Evolutionary conservation across 768 basidiomycete genomes (phyloP).

Genomic region (Suillus fuscotomentosus): DNA sequence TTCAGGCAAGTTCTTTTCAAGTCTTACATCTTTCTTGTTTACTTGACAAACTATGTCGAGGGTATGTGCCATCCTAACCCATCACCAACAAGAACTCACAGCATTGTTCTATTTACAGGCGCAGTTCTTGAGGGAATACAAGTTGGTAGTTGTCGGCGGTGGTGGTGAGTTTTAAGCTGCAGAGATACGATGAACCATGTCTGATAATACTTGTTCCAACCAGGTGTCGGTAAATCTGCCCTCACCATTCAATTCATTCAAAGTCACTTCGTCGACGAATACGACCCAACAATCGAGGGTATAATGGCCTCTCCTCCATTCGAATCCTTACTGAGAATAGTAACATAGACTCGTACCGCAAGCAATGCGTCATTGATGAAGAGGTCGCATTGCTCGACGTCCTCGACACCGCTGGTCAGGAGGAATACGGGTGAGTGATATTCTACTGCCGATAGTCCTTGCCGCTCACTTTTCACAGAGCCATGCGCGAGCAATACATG

Average conservation of each 20-base stretch:
- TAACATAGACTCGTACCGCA: conserved; percentile 90
- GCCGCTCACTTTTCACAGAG: conserved; percentile 44
- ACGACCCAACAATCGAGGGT: conserved; percentile 96
- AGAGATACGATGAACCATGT: neutral
- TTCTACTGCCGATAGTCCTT: conserved; percentile 8
- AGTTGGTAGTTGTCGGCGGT: conserved; percentile 97
- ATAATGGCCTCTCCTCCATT: neutral
- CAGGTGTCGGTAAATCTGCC: conserved; percentile 74
- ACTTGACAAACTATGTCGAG: conserved; percentile 27
- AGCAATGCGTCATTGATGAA: conserved; percentile 97
- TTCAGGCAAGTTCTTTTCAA: neutral
- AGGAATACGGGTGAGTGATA: conserved; percentile 87
- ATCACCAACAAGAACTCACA: conserved; percentile 1
- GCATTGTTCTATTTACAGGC: conserved; percentile 43
- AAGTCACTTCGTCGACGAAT: conserved; percentile 90
- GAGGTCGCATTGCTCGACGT: conserved; percentile 97
- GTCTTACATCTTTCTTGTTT: neutral
- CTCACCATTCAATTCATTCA: conserved; percentile 99
- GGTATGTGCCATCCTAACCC: conserved; percentile 12
- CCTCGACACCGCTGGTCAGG: conserved; percentile 95
- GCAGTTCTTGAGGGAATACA: conserved; percentile 94
- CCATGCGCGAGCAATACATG: conserved; percentile 99
- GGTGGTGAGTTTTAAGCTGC: conserved; percentile 64
- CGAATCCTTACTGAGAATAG: neutral
- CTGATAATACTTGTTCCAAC: conserved; percentile 4